Evolutionary conservation across 371 early-diverging fungal species (phyloP).

Genomic region (Catenaria anguillulae): DNA sequence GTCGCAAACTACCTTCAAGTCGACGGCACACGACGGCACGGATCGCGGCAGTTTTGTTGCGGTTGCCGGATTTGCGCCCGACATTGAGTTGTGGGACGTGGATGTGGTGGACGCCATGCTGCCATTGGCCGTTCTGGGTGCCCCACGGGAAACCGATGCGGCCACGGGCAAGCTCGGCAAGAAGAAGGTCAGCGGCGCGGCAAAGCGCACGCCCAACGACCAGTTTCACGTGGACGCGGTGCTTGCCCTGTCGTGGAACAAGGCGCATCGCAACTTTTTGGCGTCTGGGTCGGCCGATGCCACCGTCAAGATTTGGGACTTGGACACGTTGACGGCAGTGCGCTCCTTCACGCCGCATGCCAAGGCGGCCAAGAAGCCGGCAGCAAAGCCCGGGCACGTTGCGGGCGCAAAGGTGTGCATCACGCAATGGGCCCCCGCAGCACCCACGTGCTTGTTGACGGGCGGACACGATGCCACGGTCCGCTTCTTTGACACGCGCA

Average conservation of each 20-base stretch:
- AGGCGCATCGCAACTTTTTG: conserved; percentile 6
- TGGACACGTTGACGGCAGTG: background rate
- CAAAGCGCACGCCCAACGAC: conserved; percentile 21
- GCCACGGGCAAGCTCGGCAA: conserved; percentile 34
- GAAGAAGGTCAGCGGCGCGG: conserved; percentile 21
- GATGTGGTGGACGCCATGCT: conserved; percentile 77
- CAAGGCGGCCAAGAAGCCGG: too few relatives aligned
- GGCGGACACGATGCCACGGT: conserved; percentile 81
- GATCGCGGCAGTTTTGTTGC: conserved; percentile 56
- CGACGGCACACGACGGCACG: conserved; percentile 7
- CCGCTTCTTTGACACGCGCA: conserved; percentile 71
- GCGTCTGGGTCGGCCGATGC: conserved; percentile 6
- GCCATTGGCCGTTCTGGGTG: conserved; percentile 77
- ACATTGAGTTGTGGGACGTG: conserved; percentile 94
- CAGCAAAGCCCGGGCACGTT: conserved; percentile 26
- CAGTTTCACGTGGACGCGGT: conserved; percentile 64
- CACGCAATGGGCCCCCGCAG: conserved; percentile 63
- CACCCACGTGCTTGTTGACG: conserved; percentile 67
- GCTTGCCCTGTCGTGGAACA: conserved; percentile 2
- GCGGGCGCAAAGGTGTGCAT: conserved; percentile 5
- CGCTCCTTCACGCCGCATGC: background rate
- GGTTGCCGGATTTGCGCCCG: conserved; percentile 87
- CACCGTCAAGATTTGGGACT: conserved; percentile 11
- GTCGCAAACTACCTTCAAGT: conserved; percentile 26
- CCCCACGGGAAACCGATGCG: conserved; percentile 16